These are phyloP conservation scores for Gypsophila paniculata DNA, from an alignment of 179 eudicot genomes.

Conservation along the genomic window DNA sequence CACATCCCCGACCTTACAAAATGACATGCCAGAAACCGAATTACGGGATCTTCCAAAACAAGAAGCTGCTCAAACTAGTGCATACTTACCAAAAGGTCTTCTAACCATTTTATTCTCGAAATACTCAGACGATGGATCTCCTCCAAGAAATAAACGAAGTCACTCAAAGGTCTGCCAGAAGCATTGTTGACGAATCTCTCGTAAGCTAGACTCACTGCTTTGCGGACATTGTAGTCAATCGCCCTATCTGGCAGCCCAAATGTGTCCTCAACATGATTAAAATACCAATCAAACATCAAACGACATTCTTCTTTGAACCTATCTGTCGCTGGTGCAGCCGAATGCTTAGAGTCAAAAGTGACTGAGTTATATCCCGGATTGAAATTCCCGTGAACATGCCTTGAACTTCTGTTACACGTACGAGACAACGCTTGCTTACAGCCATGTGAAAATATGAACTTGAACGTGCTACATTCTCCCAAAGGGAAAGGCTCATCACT, in stretches of 20 bases:
- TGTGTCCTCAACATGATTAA: constrained; percentile 24
- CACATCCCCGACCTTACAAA: no score
- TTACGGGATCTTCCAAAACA: no score
- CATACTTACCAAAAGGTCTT: constrained; percentile 13
- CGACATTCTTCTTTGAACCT: constrained; percentile 23
- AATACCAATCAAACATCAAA: constrained; percentile 31
- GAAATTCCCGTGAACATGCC: background rate
- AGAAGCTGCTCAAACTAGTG: background rate
- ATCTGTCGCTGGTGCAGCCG: background rate
- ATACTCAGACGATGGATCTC: constrained; percentile 34
- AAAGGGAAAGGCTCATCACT: constrained; percentile 49
- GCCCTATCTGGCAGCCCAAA: constrained; percentile 27
- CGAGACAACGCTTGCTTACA: constrained; percentile 9
- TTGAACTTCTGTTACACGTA: background rate
- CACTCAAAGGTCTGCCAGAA: constrained; percentile 22
- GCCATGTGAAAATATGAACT: constrained; percentile 26
- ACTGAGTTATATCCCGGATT: background rate
- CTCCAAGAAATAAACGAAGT: constrained; percentile 27
- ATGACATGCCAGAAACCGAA: no score
- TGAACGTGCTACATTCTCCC: constrained; percentile 50
- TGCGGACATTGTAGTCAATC: constrained; percentile 11
- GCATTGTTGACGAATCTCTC: constrained; percentile 25
- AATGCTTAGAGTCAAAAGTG: background rate
- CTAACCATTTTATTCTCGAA: constrained; percentile 25
- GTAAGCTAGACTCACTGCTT: constrained; percentile 28